Percentiles rank a stretch among this genome's conserved stretches.
phyloP scores from a whole-genome alignment of 106 monocot genomes.

The Vanilla planifolia region DNA sequence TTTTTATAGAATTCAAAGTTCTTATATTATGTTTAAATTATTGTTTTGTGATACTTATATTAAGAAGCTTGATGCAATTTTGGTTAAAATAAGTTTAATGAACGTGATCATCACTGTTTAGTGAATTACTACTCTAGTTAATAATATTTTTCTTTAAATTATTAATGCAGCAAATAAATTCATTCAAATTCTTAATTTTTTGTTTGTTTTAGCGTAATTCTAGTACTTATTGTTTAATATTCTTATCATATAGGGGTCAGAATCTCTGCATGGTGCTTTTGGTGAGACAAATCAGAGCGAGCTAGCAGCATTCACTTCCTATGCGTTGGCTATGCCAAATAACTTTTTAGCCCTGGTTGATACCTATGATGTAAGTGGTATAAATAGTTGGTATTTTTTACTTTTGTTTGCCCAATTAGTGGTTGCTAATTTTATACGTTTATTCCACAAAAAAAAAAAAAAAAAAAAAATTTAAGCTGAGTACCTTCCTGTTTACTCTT shows the following conservation, averaged over 20 bases:
- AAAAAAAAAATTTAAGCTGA: no score
- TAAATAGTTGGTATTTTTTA: no score
- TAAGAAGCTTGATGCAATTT: background rate
- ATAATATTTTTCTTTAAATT: no score
- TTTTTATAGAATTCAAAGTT: background rate
- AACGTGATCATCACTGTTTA: no score
- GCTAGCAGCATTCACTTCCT: constrained; percentile 90
- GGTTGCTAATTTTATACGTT: no score
- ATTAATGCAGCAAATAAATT: no score
- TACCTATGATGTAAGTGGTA: constrained; percentile 95
- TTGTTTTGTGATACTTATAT: background rate
- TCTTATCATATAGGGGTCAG: constrained; percentile 37
- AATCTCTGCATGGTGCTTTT: constrained; percentile 51
- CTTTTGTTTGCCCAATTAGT: no score
- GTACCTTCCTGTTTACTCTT: no score
- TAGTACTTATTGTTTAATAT: background rate
- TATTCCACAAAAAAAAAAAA: no score
- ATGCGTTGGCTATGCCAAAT: constrained; percentile 81
- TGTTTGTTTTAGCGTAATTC: background rate
- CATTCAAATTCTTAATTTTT: no score
- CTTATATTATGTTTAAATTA: background rate
- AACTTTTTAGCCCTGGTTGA: constrained; percentile 88
- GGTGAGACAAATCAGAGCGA: constrained; percentile 93
- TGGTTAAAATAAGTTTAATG: background rate
- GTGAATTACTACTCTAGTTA: no score